Percentiles rank a stretch among this genome's conserved stretches.
These are phyloP conservation scores for Metschnikowia koreensis DNA, from an alignment of 805 yeast genomes.

Conservation along the genomic window DNA sequence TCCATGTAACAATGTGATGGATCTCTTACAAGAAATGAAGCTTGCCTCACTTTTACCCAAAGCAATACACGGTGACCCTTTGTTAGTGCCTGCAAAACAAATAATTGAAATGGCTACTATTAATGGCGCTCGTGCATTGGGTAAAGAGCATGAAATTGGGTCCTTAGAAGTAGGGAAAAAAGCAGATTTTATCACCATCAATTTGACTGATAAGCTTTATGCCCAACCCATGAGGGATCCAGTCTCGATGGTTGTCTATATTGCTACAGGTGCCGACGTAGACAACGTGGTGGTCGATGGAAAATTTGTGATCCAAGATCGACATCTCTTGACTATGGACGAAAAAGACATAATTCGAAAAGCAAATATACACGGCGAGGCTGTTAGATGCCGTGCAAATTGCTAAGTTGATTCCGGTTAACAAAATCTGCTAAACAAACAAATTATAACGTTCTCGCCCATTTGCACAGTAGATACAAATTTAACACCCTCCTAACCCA, in stretches of 20 bases:
- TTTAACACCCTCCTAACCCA: not conserved
- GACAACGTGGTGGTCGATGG: constrained; percentile 15
- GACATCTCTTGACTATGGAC: constrained; percentile 10
- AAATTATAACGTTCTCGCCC: not conserved
- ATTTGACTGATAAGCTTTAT: constrained; percentile 18
- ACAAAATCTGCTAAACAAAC: not conserved
- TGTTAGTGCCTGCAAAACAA: constrained; percentile 12
- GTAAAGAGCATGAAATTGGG: constrained; percentile 18
- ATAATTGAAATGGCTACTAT: constrained; percentile 17
- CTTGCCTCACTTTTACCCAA: constrained; percentile 20
- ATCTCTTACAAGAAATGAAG: constrained; percentile 22
- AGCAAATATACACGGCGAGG: constrained; percentile 15
- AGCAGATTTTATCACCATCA: constrained; percentile 17
- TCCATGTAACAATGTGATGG: constrained; percentile 22
- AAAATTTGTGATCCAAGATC: constrained; percentile 8
- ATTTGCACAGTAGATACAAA: not conserved
- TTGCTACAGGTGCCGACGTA: constrained; percentile 23
- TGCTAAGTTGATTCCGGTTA: not conserved
- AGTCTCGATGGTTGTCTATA: constrained; percentile 23
- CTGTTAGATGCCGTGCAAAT: constrained; percentile 11
- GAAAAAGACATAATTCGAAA: constrained; percentile 11
- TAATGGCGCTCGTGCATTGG: constrained; percentile 15
- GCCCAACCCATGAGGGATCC: constrained; percentile 24
- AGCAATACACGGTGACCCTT: constrained; percentile 21
- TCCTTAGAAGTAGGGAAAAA: constrained; percentile 16